Conservation (phyloP, 257 asterid species). For the Vinca minor region DNA sequence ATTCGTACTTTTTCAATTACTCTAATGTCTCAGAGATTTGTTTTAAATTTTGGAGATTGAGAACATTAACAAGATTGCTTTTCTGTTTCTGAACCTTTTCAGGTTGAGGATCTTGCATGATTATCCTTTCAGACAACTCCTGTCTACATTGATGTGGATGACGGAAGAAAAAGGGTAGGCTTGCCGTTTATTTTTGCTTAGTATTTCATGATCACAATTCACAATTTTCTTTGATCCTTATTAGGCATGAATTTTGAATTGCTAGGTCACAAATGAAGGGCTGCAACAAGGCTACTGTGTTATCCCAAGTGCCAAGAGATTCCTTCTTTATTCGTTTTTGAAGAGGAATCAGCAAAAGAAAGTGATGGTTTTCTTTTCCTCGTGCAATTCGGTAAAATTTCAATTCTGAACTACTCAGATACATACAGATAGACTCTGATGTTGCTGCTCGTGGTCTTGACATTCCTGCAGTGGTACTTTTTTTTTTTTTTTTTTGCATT, state of each 20-base stretch:
- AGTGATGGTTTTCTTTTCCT: slow-evolving; percentile 98
- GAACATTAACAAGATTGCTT: not conserved
- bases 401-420: slow-evolving; percentile 75
- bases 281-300: slow-evolving; percentile 92
- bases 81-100: slow-evolving; percentile 18
- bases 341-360: slow-evolving; percentile 79
- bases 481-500: slow-evolving; percentile 29
- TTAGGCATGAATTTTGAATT: slow-evolving; percentile 7
- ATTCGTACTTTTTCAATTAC: not conserved
- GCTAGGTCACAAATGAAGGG: slow-evolving; percentile 89
- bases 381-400: slow-evolving; percentile 82
- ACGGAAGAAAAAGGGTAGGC: slow-evolving; percentile 72
- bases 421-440: slow-evolving; percentile 71
- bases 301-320: slow-evolving; percentile 73
- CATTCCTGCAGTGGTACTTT: slow-evolving; percentile 91
- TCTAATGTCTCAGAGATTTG: not conserved
- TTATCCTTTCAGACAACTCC: slow-evolving; percentile 70
- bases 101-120: slow-evolving; percentile 97
- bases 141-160: slow-evolving; percentile 74
- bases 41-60: not conserved
- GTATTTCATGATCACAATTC: slow-evolving; percentile 7
- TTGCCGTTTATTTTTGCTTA: not conserved
- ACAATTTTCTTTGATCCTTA: not conserved
- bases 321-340: slow-evolving; percentile 81
- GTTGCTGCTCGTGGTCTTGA: slow-evolving; percentile 99